phyloP scores from a whole-genome alignment of 768 basidiomycete genomes.

The Mrakia blollopis region DNA sequence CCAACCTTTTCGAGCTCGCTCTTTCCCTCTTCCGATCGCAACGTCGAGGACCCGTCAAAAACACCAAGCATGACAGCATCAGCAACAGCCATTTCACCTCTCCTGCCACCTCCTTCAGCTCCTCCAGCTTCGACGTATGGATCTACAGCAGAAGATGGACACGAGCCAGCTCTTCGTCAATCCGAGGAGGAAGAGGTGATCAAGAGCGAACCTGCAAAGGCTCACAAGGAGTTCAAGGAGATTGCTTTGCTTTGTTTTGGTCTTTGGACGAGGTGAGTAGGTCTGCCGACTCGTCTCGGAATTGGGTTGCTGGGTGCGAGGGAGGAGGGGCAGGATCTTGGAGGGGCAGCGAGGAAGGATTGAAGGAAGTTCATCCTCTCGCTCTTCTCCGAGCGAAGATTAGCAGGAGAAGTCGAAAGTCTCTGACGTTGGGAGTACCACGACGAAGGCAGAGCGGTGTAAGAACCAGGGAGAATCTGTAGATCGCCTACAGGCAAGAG shows the following conservation, averaged over 20 bases:
- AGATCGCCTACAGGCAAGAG: too few species aligned
- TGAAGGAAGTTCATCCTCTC: too few species aligned
- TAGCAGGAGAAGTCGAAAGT: too few species aligned
- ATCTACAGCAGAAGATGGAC: neutral
- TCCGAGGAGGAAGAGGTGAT: neutral
- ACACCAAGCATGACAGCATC: neutral
- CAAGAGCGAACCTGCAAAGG: conserved; percentile 7
- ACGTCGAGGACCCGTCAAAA: too few species aligned
- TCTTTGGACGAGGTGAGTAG: conserved; percentile 33
- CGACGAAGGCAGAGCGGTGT: neutral
- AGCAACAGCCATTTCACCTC: neutral
- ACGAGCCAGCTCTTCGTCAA: neutral
- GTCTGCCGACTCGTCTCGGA: neutral
- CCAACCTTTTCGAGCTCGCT: too few species aligned
- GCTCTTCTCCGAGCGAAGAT: too few species aligned
- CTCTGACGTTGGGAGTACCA: too few species aligned
- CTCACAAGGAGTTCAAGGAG: conserved; percentile 36
- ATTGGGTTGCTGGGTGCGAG: neutral
- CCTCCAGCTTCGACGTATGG: neutral
- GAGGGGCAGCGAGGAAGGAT: neutral
- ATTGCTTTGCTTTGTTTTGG: conserved; percentile 39
- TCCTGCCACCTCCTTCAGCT: neutral
- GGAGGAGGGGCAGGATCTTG: neutral
- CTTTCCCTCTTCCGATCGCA: too few species aligned
- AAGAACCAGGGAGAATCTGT: too few species aligned